phyloP scores from a whole-genome alignment of 2,329 filamentous ascomycete species.

The Geosmithia putterillii region DNA sequence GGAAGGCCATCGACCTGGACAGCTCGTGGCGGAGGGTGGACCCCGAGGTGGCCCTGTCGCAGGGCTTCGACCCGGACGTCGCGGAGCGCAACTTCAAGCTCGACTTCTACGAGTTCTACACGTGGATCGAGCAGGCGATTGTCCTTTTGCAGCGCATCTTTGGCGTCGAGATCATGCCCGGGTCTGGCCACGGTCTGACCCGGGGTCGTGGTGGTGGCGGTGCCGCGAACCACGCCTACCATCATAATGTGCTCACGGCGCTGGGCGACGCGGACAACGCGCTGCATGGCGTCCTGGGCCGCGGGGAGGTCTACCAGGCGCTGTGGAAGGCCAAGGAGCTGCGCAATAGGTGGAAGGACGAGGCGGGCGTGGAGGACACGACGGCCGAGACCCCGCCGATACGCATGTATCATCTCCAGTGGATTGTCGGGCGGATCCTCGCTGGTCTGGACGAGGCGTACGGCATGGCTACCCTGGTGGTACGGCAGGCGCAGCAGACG shows the following conservation, averaged over 20 bases:
- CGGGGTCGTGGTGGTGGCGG: constrained; percentile 1
- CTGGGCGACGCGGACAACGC: constrained; percentile 46
- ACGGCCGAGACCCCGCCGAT: constrained; percentile 23
- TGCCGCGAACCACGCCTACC: constrained; percentile 39
- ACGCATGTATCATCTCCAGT: constrained; percentile 47
- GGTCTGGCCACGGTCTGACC: constrained; percentile 1
- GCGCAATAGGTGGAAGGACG: constrained; percentile 62
- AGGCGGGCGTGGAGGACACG: constrained; percentile 19
- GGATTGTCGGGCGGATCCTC: constrained; percentile 46
- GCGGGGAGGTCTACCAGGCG: constrained; percentile 40
- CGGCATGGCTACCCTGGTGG: constrained; percentile 31
- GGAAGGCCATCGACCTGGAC: constrained; percentile 51
- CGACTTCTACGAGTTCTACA: constrained; percentile 68
- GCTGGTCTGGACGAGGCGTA: constrained; percentile 47
- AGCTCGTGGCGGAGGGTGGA: constrained; percentile 38
- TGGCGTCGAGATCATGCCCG: constrained; percentile 34
- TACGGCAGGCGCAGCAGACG: constrained; percentile 11
- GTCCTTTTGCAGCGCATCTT: constrained; percentile 55
- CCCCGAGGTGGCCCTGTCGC: constrained; percentile 26
- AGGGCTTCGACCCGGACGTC: constrained; percentile 24
- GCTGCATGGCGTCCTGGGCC: constrained; percentile 41
- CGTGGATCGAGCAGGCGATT: constrained; percentile 57
- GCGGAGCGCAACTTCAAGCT: constrained; percentile 63
- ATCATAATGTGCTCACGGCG: constrained; percentile 55
- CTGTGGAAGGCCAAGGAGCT: constrained; percentile 56